These are phyloP conservation scores for Blastobotrys capitulatus DNA, from an alignment of 1,139 yeast genomes.

Conservation along the genomic window DNA sequence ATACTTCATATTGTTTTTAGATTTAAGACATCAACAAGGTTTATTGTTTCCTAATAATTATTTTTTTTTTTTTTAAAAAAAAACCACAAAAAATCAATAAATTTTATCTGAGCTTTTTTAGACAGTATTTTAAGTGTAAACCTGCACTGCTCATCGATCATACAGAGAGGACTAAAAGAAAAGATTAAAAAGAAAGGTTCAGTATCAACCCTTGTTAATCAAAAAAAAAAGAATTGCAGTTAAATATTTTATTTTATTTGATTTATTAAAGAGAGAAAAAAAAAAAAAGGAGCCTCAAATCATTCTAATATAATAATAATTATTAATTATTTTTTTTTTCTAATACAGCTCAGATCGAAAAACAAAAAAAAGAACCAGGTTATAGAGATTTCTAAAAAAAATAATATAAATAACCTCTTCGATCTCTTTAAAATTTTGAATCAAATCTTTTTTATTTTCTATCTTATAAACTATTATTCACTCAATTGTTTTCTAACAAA, in stretches of 20 bases:
- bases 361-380: not conserved
- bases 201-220: not conserved
- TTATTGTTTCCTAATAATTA: too few relatives aligned
- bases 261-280: not conserved
- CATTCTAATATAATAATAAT: not conserved
- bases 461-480: not conserved
- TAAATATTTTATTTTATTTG: not conserved
- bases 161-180: too few relatives aligned
- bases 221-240: not conserved
- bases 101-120: too few relatives aligned
- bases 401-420: not conserved
- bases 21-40: too few relatives aligned
- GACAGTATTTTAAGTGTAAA: too few relatives aligned
- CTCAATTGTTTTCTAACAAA: not conserved
- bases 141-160: not conserved
- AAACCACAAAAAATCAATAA: too few relatives aligned
- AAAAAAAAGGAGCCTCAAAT: not conserved
- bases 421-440: not conserved
- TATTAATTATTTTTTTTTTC: too few relatives aligned
- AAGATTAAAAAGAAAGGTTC: not conserved
- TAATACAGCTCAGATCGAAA: not conserved
- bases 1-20: too few relatives aligned
- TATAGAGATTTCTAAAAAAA: too few relatives aligned
- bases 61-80: too few relatives aligned
- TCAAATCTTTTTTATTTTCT: not conserved